phyloP scores from a whole-genome alignment of 805 yeast species.

The Myxozyma sirexii region DNA sequence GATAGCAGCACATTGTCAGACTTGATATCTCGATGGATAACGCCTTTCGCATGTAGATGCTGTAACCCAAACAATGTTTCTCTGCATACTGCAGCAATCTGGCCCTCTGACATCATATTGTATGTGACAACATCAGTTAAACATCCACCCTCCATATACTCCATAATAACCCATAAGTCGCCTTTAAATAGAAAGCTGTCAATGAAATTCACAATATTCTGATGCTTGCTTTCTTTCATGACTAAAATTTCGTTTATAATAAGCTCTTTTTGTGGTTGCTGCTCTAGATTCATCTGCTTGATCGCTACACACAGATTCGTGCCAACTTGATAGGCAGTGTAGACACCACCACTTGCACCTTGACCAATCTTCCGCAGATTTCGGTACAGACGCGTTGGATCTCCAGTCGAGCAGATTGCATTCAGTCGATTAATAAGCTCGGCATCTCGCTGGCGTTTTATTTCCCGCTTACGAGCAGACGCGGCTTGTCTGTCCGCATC shows the following conservation, averaged over 20 bases:
- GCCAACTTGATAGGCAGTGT: conserved; percentile 70
- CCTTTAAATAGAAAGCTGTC: conserved; percentile 76
- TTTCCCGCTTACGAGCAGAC: conserved; percentile 67
- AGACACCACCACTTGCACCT: conserved; percentile 98
- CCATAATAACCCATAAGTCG: conserved; percentile 94
- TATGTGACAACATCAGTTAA: conserved; percentile 94
- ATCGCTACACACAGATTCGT: conserved; percentile 70
- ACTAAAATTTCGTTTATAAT: conserved; percentile 94
- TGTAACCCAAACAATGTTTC: conserved; percentile 86
- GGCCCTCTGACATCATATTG: conserved; percentile 86
- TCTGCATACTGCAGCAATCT: conserved; percentile 91
- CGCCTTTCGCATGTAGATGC: conserved; percentile 88
- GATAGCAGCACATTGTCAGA: conserved; percentile 88
- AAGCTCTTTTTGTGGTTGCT: conserved; percentile 93
- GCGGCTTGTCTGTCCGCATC: conserved; percentile 20
- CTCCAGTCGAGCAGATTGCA: conserved; percentile 77
- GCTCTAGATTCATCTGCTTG: conserved; percentile 92
- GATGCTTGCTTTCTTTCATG: conserved; percentile 89
- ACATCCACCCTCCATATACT: conserved; percentile 98
- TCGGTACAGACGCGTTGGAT: conserved; percentile 70
- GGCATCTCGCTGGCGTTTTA: conserved; percentile 69
- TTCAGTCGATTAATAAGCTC: conserved; percentile 81
- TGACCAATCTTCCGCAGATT: conserved; percentile 84
- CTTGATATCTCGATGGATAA: conserved; percentile 94
- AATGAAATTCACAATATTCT: conserved; percentile 90